Evolutionary conservation across 139 green algal genomes (phyloP), one percentile per base, ranked within the genome.

Genomic region (Mychonastes homosphaera): DNA sequence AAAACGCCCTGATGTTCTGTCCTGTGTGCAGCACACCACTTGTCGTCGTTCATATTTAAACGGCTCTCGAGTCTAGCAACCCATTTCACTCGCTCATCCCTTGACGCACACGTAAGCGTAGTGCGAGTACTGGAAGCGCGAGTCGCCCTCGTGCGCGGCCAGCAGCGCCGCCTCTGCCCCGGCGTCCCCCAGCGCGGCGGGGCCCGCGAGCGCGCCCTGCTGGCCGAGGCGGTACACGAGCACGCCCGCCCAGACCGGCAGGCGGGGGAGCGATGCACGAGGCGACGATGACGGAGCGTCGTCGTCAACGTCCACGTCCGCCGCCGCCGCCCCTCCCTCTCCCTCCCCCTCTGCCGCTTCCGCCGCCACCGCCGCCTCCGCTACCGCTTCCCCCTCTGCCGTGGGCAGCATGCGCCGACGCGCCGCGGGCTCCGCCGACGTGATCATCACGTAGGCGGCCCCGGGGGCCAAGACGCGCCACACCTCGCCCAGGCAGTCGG

Each of bases 181-280:
- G 46, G 24, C 39, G 34, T 49, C 21, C 30, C 39, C 2, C 41
- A 6, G 16, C 24, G 59, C 51, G 21, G 15, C 4, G 39, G 73
- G 73, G 19, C 73, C 73, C n/a, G 63, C 33, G 12, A 65, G 44
- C 21, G 26, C 44, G 21, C 67, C 62, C 47, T 69, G 67, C 53
- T 80, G 73, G 8, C 73, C 73, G 32, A 76, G 61, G 38, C 76
- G 67, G 15, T 64, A 80, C 28, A 72, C 62, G 23, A 49, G 27
- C 24, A 76, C 51, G 4, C 26, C 21, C 1, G 21, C 40, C 72
- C 73, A 76, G 8, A 64, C 16, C 44, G 47, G 45, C 2, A 56
- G 19, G 7, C 28, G 27, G 33, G 23, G 19, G n/a, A 49, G 33
- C 1, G 3, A 53, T 24, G 13, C 8, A 12, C 6, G 43, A 24